Base-by-base conservation (phyloP, 1,139 yeast species). In the Geotrichum australiense region DNA sequence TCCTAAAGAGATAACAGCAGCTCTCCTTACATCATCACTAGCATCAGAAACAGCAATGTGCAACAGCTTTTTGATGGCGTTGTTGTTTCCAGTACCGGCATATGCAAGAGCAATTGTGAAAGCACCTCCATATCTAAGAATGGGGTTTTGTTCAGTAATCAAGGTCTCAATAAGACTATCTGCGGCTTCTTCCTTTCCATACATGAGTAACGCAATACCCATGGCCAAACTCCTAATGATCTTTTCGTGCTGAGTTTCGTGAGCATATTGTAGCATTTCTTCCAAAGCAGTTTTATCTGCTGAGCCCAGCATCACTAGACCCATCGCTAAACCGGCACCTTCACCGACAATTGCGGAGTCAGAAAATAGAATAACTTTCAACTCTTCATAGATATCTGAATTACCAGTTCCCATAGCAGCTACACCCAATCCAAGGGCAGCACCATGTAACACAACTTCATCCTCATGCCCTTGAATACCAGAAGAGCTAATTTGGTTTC, bases 41-140 rank as follows among this genome's bases (percentile, higher is more conserved):
- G 97, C 94, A 62, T 91, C 99, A 10, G 96, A 85, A 14, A 93
- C 99, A 2, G 98, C 98, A 59, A 78, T 75, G 62, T 91, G 98
- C 53, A 91, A 72, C 54, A 91, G 69, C 54, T 80, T 78, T 65
- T 86, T 80, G 54, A 91, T 84, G 4, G 97, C 96, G 45, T 68
- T 68, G 62, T 87, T 87, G 63, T 83, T 80, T 27, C 96, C 94
- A 11, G 98, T 91, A 48, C 99, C 99, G 42, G 94, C 94, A 63
- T 87, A 93, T 1, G 98, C 97, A 55, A 93, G 72, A 1, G 96
- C 97, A 55, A 91, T 76, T 4, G 96, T 80, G 62, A 79, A 87
- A 35, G 91, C 94, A 60, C 96, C 97, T 63, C 98, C 98, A 61
- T 89, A 91, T 65, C 99, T 81, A 53, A 93, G 73, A 46, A 84